Evolutionary conservation across 2,329 filamentous ascomycete genomes (phyloP), one percentile per base, ranked within the genome.

Genomic region (Cladophialophora immunda): DNA sequence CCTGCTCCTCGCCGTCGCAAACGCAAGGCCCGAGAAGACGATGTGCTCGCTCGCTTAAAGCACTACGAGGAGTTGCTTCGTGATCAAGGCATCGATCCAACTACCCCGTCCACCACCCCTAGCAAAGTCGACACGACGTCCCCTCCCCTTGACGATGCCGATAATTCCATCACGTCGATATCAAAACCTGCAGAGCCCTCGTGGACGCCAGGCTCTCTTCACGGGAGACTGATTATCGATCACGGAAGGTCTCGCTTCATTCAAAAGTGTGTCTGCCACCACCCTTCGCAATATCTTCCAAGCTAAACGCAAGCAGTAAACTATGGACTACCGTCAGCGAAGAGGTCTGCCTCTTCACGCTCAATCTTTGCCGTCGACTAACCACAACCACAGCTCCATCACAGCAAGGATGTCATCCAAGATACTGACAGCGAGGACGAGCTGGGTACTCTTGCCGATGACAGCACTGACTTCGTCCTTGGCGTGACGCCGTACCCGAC

Each of bases 31-130:
- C 86, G 89, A 25, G 91, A 93, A 78, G 86, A 86, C 73, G 89
- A 91, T 64, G 81, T 93, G 47, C 81, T 92, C 58, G 87, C 91
- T 8, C 87, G 89, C 19, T 80, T 93, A 29, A 86, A 84, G 60
- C 85, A 86, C 58, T 93, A 93, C 73, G 91, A 93, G 77, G 76
- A 79, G 5, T 79, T 93, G 52, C 81, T 93, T 30, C 83, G 83
- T 59, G 84, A 90, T 76, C 83, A 92, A 72, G 86, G 88, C 58
- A 86, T 93, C 73, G 83, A 32, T 91, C 58, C 58, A 36, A 50
- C 45, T 25, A 36, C 58, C 93, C 71, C 87, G 92, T 57, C 84
- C 88, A 19, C 83, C 91, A 29, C 86, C 86, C 54, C 79, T n/a
- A 65, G 34, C n/a, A 30, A 38, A 36, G 50, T 41, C 8, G 57